Evolutionary conservation across 331 rosid species (phyloP), one percentile per base, ranked within the genome.

Genomic region (Rhamnella rubrinervis): DNA sequence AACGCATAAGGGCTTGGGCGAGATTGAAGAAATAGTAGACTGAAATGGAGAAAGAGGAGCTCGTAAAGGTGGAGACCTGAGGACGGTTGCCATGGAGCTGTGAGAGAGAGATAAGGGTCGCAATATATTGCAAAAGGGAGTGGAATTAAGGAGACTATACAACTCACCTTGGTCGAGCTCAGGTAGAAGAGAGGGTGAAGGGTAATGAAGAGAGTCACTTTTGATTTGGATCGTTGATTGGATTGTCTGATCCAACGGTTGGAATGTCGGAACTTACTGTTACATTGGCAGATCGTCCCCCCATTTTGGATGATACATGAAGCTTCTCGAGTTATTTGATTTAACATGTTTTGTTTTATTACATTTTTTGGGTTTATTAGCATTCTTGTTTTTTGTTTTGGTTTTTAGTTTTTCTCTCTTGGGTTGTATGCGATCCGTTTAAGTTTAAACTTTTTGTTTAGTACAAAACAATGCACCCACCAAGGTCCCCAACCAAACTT

Each of bases 21-120:
- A 51, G 18, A 57, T 68, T 6, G 69, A 20, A 25, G 69, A 56
- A 4, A 63, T 0, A 19, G 61, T 6, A 16, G 77, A 40, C 0
- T 61, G 61, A 63, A 53, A 61, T 23, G 80, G 50, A 16, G 72
- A 53, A 47, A 77, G 40, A 23, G 67, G 59, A 8, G 80, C 77
- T 55, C 57, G 76, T 15, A 83, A 61, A 37, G 66, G 62, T 26
- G 84, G 65, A 61, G 82, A 47, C 35, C 74, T 67, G 69, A 76
- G 77, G 59, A 79, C 52, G 14, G 78, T 65, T 19, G 78, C 84
- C 79, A 76, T 79, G 38, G 55, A 28, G 50, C 28, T 65, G 28
- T 39, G 63, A 52, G 75, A 60, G 68, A 58, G 58, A 67, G 75
- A 71, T 71, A 69, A 66, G 73, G 78, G 47, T 20, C 25, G 55